A percentile compares a stretch with the other conserved stretches of the same genome.
These are phyloP conservation scores for Talaromyces sp. DNA, from an alignment of 2,329 filamentous ascomycete genomes.

Conservation along the genomic window DNA sequence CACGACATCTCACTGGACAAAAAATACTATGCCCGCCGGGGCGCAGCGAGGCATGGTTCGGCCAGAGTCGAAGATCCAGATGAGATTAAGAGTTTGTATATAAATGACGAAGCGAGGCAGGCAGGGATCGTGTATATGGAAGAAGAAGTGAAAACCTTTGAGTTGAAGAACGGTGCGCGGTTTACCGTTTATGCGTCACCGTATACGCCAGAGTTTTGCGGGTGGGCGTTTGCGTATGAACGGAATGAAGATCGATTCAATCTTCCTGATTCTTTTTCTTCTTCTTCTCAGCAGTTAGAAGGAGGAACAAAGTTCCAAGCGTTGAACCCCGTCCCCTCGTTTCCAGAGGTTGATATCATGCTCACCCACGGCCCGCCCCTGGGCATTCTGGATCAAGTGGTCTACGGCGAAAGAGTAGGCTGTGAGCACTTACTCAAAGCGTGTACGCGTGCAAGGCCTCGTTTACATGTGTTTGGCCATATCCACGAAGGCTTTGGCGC, in stretches of 20 bases:
- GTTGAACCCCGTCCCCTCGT: slow-evolving; percentile 40
- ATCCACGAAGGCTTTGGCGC: slow-evolving; percentile 56
- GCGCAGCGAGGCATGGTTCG: slow-evolving; percentile 25
- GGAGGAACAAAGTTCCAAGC: slow-evolving; percentile 17
- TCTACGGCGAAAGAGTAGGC: slow-evolving; percentile 40
- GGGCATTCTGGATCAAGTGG: slow-evolving; percentile 45
- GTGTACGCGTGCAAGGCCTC: slow-evolving; percentile 46
- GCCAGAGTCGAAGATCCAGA: slow-evolving; percentile 15
- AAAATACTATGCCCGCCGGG: slow-evolving; percentile 39
- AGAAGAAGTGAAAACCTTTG: slow-evolving; percentile 48
- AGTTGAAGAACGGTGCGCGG: slow-evolving; percentile 42
- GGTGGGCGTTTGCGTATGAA: slow-evolving; percentile 54
- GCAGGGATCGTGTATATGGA: slow-evolving; percentile 53
- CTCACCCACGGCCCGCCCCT: slow-evolving; percentile 59
- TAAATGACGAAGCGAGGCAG: slow-evolving; percentile 35
- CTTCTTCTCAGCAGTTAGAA: no score
- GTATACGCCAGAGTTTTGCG: slow-evolving; percentile 54
- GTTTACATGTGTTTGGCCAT: slow-evolving; percentile 60
- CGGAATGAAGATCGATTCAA: slow-evolving; percentile 52
- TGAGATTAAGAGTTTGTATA: slow-evolving; percentile 45
- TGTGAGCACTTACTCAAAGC: slow-evolving; percentile 53
- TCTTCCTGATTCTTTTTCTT: slow-evolving; percentile 19
- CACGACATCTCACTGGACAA: slow-evolving; percentile 58
- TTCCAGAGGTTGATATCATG: slow-evolving; percentile 49
- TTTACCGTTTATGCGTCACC: slow-evolving; percentile 50